A percentile compares a stretch with the other conserved stretches of the same genome.
Conservation (phyloP, 495 filamentous ascomycete genomes). For the Talaromyces wortmannii region DNA sequence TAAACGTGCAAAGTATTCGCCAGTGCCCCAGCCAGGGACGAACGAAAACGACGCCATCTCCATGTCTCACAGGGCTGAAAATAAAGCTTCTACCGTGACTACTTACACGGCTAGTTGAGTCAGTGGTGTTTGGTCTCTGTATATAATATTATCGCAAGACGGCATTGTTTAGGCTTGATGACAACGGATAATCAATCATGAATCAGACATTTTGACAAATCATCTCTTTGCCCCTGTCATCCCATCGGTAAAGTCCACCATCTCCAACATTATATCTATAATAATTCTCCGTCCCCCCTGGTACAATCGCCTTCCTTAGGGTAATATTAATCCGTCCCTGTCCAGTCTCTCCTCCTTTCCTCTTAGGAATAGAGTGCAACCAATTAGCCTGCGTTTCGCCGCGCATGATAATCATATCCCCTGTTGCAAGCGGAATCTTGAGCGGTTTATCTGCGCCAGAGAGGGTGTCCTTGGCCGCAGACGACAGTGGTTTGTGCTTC, state of each 20-base stretch:
- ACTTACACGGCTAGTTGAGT: neutral
- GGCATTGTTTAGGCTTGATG: neutral
- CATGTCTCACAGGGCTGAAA: neutral
- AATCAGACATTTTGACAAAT: no score
- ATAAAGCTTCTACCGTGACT: neutral
- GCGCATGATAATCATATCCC: conserved; percentile 70
- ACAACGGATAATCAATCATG: neutral
- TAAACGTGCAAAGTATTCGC: neutral
- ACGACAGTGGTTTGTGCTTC: conserved; percentile 49
- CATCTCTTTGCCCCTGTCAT: conserved; percentile 10
- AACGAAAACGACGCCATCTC: neutral
- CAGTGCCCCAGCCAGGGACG: neutral
- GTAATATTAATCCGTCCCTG: conserved; percentile 70
- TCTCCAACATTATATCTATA: conserved; percentile 69
- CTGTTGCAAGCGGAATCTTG: conserved; percentile 53
- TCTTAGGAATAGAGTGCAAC: conserved; percentile 71
- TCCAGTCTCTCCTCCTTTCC: conserved; percentile 46
- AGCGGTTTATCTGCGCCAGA: conserved; percentile 24
- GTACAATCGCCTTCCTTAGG: conserved; percentile 56
- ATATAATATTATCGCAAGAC: neutral
- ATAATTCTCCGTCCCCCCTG: conserved; percentile 65
- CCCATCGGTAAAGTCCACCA: conserved; percentile 57
- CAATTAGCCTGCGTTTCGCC: conserved; percentile 62
- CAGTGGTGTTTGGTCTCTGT: neutral
- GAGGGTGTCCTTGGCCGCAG: conserved; percentile 18